Evolutionary conservation across 1,139 yeast species (phyloP).

Genomic region (Protomyces macrosporus): DNA sequence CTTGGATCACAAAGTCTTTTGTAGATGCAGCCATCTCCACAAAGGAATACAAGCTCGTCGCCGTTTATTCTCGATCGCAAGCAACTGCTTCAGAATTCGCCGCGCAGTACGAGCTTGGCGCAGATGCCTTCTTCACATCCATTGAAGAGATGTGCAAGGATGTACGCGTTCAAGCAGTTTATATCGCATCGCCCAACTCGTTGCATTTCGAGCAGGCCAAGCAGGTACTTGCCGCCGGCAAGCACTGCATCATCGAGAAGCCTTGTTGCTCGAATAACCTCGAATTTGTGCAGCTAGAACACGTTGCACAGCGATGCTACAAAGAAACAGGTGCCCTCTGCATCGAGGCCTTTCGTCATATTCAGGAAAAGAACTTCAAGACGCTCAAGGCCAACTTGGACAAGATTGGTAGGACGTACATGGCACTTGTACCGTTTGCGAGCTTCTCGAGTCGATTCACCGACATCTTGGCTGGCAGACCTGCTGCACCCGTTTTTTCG

Average conservation of each 20-base stretch:
- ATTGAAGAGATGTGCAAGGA: conserved; percentile 45
- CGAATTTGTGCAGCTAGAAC: conserved; percentile 45
- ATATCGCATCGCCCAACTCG: conserved; percentile 58
- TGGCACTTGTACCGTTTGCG: conserved; percentile 10
- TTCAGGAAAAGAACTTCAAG: conserved; percentile 19
- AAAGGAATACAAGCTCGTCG: conserved; percentile 10
- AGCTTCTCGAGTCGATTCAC: conserved; percentile 10
- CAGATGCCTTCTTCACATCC: conserved; percentile 5
- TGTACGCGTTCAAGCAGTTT: conserved; percentile 50
- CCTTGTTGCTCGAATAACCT: conserved; percentile 52
- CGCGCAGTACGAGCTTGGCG: neutral
- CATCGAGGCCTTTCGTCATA: conserved; percentile 20
- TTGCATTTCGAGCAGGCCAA: conserved; percentile 51
- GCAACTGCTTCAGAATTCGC: conserved; percentile 9
- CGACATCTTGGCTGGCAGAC: conserved; percentile 11
- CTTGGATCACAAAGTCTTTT: conserved; percentile 24
- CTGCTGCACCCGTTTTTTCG: conserved; percentile 16
- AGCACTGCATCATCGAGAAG: conserved; percentile 58
- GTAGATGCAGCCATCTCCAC: conserved; percentile 17
- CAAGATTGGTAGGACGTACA: conserved; percentile 8
- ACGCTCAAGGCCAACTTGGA: neutral
- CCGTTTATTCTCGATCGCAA: conserved; percentile 11
- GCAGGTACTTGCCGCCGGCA: conserved; percentile 48
- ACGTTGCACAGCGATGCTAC: neutral
- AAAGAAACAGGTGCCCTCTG: conserved; percentile 10